Evolutionary conservation across 169 alveolate genomes (phyloP), one percentile per base, ranked within the genome.

Genomic region (Cryptosporidium andersoni): DNA sequence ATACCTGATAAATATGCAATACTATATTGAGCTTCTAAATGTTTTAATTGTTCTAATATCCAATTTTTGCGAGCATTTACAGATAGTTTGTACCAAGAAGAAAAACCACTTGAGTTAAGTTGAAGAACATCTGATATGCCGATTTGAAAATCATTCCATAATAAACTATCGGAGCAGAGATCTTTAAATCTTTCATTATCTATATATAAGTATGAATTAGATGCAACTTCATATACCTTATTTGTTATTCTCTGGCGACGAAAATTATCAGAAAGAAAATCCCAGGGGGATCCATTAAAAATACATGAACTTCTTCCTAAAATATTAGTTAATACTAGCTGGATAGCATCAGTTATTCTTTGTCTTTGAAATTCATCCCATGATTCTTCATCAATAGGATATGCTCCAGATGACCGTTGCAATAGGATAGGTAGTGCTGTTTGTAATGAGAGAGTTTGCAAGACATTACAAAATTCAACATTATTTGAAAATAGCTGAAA

Each of bases 301-400:
- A 68, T 74, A 14, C 85, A 74, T 42, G 85, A 66, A 40, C 49
- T 37, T 37, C 67, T 74, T 8, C 85, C 85, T 5, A 74, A 43
- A n/a, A 74, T 43, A 42, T 37, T 58, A 11, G 85, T 74, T 43
- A 45, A 60, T 39, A 74, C 66, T 40, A 74, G 5, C 36, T 74
- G 85, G 9, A 74, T 48, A 34, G 85, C 85, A 60, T 74, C 85
- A 8, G 49, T 51, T 36, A 74, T 42, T 62, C 85, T 74, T 48
- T 74, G 85, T 42, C 85, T 55, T 43, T 74, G 85, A 43, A 74
- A 74, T 40, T 74, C 85, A 74, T 74, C 85, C 85, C 85, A 74
- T 58, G 85, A 74, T 58, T 74, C 85, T 48, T 74, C 85, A 56
- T 74, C 85, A 42, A 74, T 74, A 56, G 85, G 85, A 25, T 74